Evolutionary conservation across 345 rosid genomes (phyloP).

Genomic region (Arabis hirsuta): DNA sequence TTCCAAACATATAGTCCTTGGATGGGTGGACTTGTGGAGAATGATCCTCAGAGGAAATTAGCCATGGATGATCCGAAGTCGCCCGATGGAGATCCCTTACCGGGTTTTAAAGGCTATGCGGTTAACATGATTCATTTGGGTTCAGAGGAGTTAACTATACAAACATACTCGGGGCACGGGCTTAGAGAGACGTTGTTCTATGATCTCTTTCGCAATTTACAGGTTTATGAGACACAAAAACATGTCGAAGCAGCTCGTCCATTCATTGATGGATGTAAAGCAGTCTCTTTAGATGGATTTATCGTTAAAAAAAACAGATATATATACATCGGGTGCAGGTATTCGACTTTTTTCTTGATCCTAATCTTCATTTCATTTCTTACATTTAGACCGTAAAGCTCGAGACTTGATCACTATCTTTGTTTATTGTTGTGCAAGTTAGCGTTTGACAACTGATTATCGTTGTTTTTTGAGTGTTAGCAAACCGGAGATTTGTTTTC

Average conservation of each 20-base stretch:
- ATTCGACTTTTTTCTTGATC: conserved; percentile 20
- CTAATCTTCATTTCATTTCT: not conserved
- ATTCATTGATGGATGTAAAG: conserved; percentile 47
- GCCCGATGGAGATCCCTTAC: conserved; percentile 46
- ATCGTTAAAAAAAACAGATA: conserved; percentile 53
- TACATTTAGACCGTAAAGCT: not conserved
- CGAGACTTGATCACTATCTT: not conserved
- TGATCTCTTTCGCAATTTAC: conserved; percentile 54
- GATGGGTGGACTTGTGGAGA: conserved; percentile 32
- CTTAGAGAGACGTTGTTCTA: conserved; percentile 68
- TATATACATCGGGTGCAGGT: conserved; percentile 54
- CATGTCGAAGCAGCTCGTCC: conserved; percentile 50
- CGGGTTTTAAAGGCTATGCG: conserved; percentile 68
- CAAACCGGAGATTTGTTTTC: conserved; percentile 29
- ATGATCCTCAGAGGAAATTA: conserved; percentile 53
- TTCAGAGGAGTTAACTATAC: conserved; percentile 24
- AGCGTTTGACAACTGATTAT: not conserved
- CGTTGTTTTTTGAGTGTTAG: conserved; percentile 2
- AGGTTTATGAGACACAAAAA: conserved; percentile 59
- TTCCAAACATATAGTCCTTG: conserved; percentile 42
- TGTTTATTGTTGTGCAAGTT: conserved; percentile 7
- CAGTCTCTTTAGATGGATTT: conserved; percentile 67
- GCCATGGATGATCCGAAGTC: conserved; percentile 50
- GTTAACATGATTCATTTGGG: conserved; percentile 63
- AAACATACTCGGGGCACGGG: conserved; percentile 46